A percentile compares a stretch with the other conserved stretches of the same genome.
These are phyloP conservation scores for Erigeron canadensis DNA, from an alignment of 129 eudicot species.

Conservation along the genomic window DNA sequence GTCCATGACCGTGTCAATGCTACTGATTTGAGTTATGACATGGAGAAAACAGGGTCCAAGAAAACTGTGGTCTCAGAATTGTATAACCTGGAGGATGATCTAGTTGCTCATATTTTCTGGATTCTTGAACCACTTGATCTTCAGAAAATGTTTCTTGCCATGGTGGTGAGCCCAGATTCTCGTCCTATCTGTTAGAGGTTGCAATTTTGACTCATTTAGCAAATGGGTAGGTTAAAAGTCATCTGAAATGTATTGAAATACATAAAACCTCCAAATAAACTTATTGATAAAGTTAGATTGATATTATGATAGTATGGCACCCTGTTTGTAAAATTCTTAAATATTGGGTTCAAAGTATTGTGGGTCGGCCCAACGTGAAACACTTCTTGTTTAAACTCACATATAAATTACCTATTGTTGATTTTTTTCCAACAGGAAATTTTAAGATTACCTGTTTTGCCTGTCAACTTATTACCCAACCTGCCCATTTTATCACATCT, in stretches of 20 bases:
- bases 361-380: too few species aligned
- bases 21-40: conserved; percentile 46
- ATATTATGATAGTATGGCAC: background rate
- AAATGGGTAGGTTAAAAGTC: background rate
- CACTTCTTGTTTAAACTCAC: too few species aligned
- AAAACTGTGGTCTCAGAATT: conserved; percentile 31
- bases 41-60: conserved; percentile 36
- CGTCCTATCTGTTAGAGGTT: background rate
- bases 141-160: conserved; percentile 62
- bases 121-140: conserved; percentile 62
- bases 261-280: background rate
- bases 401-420: too few species aligned
- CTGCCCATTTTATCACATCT: background rate
- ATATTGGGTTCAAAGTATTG: too few species aligned
- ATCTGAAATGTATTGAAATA: background rate
- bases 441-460: too few species aligned
- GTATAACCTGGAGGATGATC: conserved; percentile 63
- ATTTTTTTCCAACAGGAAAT: too few species aligned
- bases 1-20: conserved; percentile 67
- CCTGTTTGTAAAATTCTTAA: background rate
- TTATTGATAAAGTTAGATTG: background rate
- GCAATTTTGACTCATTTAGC: background rate
- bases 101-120: conserved; percentile 74
- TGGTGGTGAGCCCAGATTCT: conserved; percentile 70
- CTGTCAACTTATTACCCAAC: too few species aligned